Base-by-base conservation (phyloP, 768 basidiomycete species). In the Mycena leptocephala region DNA sequence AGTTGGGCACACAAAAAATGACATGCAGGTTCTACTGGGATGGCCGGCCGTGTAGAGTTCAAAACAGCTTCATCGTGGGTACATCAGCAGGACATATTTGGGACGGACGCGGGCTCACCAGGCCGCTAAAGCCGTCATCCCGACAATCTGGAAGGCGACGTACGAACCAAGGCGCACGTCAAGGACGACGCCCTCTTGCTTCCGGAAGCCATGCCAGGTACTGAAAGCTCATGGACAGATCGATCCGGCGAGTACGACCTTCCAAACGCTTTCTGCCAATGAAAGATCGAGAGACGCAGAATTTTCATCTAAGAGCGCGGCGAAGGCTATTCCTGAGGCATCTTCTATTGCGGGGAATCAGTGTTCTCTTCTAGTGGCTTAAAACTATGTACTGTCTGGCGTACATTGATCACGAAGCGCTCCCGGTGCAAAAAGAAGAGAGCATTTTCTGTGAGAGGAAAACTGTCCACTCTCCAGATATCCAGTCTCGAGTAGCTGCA, bases 171-270 rank as follows among this genome's bases (percentile, higher is more conserved):
- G 7, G 35, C 20, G 26, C 32, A 65, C 55, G 73, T 67, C 59
- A 53, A 43, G 48, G 28, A 55, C 5, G 51, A 43, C 30, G 48
- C 41, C 8, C 24, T 16, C 8, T 43, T 9, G 18, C 39, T 58
- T 65, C 63, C 24, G 22, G 63, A 63, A 32, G 48, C 20, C 26
- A 53, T 64, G 7, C 18, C 28, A 59, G n/a, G 59, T 14, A 48
- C 24, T 26, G 33, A 53, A 39, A 43, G 26, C 28, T 37, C 30
- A 26, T 22, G 30, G 11, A 32, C 9, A 53, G 41, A 39, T 35
- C 20, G 73, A 74, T 69, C 73, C 66, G 59, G 61, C 28, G 32
- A 63, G 59, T 24, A 55, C 73, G 73, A 74, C 26, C n/a, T 39
- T 68, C 41, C 64, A 37, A n/a, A 53, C 46, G 51, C 43, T 69